Base-by-base conservation (phyloP, 164 flowering plant genomes). In the Tetrastigma voinierianum region DNA sequence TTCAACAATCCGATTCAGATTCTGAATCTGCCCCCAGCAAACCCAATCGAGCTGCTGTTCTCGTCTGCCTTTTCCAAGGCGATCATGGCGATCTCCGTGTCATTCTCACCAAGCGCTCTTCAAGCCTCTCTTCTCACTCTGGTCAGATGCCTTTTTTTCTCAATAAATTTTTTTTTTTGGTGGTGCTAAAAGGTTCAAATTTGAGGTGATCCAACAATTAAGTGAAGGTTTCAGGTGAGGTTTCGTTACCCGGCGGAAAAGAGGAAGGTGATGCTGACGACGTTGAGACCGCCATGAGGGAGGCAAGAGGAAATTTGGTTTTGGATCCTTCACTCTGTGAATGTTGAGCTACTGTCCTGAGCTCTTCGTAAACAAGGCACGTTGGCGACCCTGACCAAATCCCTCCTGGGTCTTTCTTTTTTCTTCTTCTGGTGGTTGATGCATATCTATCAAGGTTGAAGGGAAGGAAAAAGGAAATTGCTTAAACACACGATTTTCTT, bases 221-320 rank as follows among this genome's bases (percentile, higher is more conserved):
- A 60, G 23, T 19, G 19, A 9, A 0, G 51, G 25, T 69, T 67
- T 53, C 77, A 87, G 91, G 92, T n/a, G 89, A 87, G 64, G 87
- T 87, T 59, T 65, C 90, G 6, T 74, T 87, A 77, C 92, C 92
- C 1, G 92, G 92, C n/a, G 92, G 92, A 54, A 87, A 78, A 6
- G 92, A 87, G 12, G 85, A 82, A 59, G 76, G 72, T 12, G 92
- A 87, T 70, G 76, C 70, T 1, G 80, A 80, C 64, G 85, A 85
- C 63, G 76, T 55, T 0, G 82, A 64, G 20, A 87, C 92, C 4
- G 92, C 92, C 1, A 52, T 77, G 52, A 81, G 92, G 67, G 90
- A 87, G 67, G 92, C 92, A 82, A n/a, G 92, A 87, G 76, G 92
- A 87, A 72, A 87, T 87, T n/a, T n/a, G 46, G 90, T 88, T 8